A percentile compares a stretch with the other conserved stretches of the same genome.
Conservation (phyloP, 768 basidiomycete genomes). For the Cystofilobasidium macerans region DNA sequence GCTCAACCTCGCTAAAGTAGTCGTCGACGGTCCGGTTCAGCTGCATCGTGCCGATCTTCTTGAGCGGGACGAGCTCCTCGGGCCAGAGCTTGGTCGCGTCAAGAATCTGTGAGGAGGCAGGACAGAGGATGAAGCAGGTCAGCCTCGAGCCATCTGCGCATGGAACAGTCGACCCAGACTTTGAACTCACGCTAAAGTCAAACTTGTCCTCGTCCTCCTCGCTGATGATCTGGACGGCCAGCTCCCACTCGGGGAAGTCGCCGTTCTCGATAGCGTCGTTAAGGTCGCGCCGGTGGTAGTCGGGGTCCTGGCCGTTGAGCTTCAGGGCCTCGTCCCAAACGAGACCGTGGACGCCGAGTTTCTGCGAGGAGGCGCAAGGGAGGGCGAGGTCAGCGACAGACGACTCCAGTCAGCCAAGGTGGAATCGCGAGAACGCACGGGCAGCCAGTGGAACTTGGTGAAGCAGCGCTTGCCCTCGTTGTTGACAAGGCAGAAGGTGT, state of each 20-base stretch:
- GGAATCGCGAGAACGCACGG: constrained; percentile 40
- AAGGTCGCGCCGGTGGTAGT: constrained; percentile 79
- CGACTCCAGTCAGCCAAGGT: neutral
- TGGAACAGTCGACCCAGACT: neutral
- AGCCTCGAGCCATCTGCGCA: neutral
- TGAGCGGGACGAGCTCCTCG: constrained; percentile 64
- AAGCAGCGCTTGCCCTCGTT: constrained; percentile 56
- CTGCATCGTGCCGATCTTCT: constrained; percentile 63
- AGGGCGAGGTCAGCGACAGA: neutral
- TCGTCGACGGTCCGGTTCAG: constrained; percentile 35
- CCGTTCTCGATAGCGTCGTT: constrained; percentile 69
- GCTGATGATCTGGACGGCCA: constrained; percentile 62
- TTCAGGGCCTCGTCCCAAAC: constrained; percentile 87
- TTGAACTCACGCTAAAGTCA: constrained; percentile 51
- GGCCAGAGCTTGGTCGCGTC: constrained; percentile 50
- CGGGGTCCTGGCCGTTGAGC: constrained; percentile 43
- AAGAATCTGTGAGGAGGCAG: constrained; percentile 1
- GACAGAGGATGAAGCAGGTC: neutral
- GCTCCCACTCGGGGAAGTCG: constrained; percentile 61
- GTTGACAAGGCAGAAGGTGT: constrained; percentile 69
- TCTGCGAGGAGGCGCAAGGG: constrained; percentile 35
- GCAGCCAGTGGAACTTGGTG: constrained; percentile 83
- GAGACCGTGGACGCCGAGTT: constrained; percentile 59
- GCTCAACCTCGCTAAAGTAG: constrained; percentile 78
- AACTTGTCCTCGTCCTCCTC: constrained; percentile 66